Conservation (phyloP, 1,284 basidiomycete species). For the Ceratobasidium theobromae region DNA sequence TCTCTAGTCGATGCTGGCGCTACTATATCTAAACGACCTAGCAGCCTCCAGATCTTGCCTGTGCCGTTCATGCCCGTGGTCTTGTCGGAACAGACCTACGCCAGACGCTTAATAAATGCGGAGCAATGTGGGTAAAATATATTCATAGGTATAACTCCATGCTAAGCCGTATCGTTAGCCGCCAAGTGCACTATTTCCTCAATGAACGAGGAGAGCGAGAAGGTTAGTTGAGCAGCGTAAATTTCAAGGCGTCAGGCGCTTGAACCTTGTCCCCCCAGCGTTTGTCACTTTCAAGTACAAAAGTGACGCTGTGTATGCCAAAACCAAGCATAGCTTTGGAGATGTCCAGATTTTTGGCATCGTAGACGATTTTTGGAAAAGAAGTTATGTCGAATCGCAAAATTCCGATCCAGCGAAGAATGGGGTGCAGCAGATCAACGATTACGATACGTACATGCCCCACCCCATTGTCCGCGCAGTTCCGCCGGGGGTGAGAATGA, state of each 20-base stretch:
- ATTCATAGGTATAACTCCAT: not conserved
- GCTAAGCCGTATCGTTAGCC: not conserved
- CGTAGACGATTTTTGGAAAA: conserved; percentile 27
- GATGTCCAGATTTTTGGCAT: conserved; percentile 25
- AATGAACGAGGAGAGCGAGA: conserved; percentile 21
- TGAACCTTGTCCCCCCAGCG: not conserved
- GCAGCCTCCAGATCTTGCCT: conserved; percentile 30
- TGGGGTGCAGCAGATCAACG: conserved; percentile 22
- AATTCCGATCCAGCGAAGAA: conserved; percentile 18
- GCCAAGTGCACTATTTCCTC: conserved; percentile 25
- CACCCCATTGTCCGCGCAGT: conserved; percentile 6
- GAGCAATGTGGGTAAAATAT: conserved; percentile 18
- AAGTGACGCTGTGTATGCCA: conserved; percentile 26
- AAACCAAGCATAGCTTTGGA: conserved; percentile 26
- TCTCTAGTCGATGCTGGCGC: not conserved
- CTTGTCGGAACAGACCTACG: conserved; percentile 14
- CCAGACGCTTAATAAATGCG: conserved; percentile 21
- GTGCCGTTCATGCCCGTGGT: conserved; percentile 25
- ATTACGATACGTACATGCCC: conserved; percentile 25
- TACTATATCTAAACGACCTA: not conserved
- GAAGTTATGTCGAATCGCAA: conserved; percentile 23
- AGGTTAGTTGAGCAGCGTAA: not conserved
- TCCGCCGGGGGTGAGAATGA: conserved; percentile 2
- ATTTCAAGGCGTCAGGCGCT: not conserved
- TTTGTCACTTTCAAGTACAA: conserved; percentile 30